These are phyloP conservation scores for Lepiota venenata DNA, from an alignment of 768 basidiomycete genomes.

Conservation along the genomic window DNA sequence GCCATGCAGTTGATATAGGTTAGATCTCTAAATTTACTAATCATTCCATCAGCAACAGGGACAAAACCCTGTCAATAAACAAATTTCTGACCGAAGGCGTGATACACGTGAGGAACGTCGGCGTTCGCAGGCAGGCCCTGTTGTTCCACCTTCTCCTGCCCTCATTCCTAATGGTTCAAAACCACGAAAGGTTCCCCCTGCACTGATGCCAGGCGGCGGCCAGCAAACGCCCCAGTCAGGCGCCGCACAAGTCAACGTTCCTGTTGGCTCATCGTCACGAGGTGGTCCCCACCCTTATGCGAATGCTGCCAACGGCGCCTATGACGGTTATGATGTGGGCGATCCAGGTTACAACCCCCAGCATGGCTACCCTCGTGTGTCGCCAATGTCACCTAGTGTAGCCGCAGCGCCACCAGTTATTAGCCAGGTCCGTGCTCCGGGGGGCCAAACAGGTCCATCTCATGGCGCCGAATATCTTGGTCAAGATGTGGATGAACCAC, in stretches of 20 bases:
- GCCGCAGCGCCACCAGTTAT: slow-evolving; percentile 69
- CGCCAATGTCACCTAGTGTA: slow-evolving; percentile 76
- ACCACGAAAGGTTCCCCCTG: slow-evolving; percentile 58
- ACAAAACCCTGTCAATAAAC: slow-evolving; percentile 62
- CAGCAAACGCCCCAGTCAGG: slow-evolving; percentile 70
- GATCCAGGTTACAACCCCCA: slow-evolving; percentile 59
- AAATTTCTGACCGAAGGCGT: slow-evolving; percentile 64
- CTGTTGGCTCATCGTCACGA: slow-evolving; percentile 57
- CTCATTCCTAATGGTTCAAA: slow-evolving; percentile 76
- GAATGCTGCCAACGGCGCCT: slow-evolving; percentile 49
- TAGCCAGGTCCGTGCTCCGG: slow-evolving; percentile 68
- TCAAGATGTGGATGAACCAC: slow-evolving; percentile 54
- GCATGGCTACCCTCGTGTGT: slow-evolving; percentile 71
- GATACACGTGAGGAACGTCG: slow-evolving; percentile 67
- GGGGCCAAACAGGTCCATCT: slow-evolving; percentile 64
- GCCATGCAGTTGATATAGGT: slow-evolving; percentile 44
- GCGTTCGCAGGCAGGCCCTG: slow-evolving; percentile 55
- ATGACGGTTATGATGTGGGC: slow-evolving; percentile 47
- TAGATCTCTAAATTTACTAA: background rate
- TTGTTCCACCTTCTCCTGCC: slow-evolving; percentile 73
- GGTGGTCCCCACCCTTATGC: slow-evolving; percentile 66
- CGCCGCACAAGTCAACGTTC: slow-evolving; percentile 72
- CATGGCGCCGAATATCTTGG: slow-evolving; percentile 54
- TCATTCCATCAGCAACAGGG: slow-evolving; percentile 32
- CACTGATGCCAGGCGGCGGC: slow-evolving; percentile 57